Conservation (phyloP, 2,329 filamentous ascomycete genomes). For the Aspergillus oerlinghausenensis region DNA sequence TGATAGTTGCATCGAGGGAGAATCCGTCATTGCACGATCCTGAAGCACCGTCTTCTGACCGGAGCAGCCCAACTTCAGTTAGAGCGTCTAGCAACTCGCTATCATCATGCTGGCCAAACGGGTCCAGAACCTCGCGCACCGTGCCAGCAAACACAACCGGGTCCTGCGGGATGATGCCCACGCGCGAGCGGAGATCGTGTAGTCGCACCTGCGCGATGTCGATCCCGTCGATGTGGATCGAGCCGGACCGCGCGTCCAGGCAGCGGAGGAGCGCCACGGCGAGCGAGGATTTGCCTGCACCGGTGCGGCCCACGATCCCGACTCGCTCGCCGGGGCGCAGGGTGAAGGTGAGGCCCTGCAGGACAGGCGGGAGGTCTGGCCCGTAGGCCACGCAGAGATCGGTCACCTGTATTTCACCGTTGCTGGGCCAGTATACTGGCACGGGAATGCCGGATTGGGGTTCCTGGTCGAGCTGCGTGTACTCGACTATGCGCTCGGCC, state of each 20-base stretch:
- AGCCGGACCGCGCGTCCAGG: constrained; percentile 63
- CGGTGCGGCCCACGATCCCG: constrained; percentile 73
- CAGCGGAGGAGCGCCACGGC: constrained; percentile 75
- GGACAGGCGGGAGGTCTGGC: constrained; percentile 62
- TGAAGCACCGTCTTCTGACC: too few species aligned
- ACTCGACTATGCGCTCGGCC: constrained; percentile 70
- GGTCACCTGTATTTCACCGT: constrained; percentile 66
- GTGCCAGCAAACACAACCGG: constrained; percentile 77
- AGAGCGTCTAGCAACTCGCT: constrained; percentile 46
- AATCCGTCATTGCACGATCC: too few species aligned
- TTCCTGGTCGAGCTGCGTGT: constrained; percentile 64
- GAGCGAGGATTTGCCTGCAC: constrained; percentile 71
- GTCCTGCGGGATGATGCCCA: constrained; percentile 78
- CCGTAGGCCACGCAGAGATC: constrained; percentile 69
- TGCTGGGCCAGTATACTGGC: constrained; percentile 69
- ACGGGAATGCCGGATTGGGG: constrained; percentile 57
- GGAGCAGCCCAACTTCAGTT: too few species aligned
- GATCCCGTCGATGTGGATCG: constrained; percentile 65
- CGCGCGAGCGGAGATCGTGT: constrained; percentile 61
- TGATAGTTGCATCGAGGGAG: constrained; percentile 47
- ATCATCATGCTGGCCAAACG: constrained; percentile 66
- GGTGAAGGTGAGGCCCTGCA: constrained; percentile 64
- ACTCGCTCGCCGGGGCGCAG: constrained; percentile 65
- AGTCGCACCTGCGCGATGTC: constrained; percentile 70
- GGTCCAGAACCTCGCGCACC: constrained; percentile 69